phyloP scores from a whole-genome alignment of 208 protist genomes.

The Hexamita inflata region DNA sequence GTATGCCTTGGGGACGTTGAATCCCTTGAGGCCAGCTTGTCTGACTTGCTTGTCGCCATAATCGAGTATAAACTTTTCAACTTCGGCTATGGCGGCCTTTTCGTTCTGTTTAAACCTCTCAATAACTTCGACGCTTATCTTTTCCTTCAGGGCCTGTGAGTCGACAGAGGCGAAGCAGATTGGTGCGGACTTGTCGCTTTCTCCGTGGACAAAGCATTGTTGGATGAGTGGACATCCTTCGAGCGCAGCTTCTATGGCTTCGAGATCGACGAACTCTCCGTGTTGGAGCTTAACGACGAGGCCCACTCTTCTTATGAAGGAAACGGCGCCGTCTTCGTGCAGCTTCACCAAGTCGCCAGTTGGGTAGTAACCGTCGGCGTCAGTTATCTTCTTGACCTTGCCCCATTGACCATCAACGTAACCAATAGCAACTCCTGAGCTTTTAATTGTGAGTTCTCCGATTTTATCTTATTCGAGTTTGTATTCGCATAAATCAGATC shows the following conservation, averaged over 20 bases:
- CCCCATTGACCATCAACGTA: background rate
- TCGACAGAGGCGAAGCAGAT: background rate
- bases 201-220: background rate
- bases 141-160: too few relatives aligned
- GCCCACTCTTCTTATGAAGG: constrained; percentile 5
- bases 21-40: constrained; percentile 15
- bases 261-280: constrained; percentile 9
- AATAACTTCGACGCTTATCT: too few relatives aligned
- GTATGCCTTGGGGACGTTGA: background rate
- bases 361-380: constrained; percentile 4
- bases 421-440: background rate
- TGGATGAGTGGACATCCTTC: background rate
- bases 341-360: background rate
- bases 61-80: background rate
- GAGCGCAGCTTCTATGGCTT: background rate
- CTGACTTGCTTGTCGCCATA: background rate
- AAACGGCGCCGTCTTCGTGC: background rate
- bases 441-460: constrained; percentile 4
- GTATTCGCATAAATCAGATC: background rate
- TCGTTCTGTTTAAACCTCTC: too few relatives aligned
- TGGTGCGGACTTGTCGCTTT: background rate
- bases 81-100: background rate
- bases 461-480: background rate
- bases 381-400: too few relatives aligned
- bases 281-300: background rate